Evolutionary conservation across 2,329 filamentous ascomycete species (phyloP).

Genomic region (Hirsutella minnesotensis): DNA sequence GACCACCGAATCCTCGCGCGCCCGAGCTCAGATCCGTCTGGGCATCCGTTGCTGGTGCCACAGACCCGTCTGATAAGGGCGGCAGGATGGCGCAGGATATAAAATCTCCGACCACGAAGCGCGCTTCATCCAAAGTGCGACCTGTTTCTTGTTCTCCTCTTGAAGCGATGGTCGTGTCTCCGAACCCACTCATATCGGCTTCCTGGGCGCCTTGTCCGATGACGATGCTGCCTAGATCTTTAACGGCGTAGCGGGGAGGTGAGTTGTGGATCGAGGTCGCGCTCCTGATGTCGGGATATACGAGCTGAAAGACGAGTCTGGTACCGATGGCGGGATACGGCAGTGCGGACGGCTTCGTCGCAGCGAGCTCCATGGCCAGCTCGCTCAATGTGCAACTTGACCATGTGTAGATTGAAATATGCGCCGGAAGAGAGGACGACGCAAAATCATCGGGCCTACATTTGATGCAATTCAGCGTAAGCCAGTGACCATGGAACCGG

Average conservation of each 20-base stretch:
- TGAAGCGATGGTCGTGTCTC: conserved; percentile 18
- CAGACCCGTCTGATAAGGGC: conserved; percentile 60
- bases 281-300: conserved; percentile 62
- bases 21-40: conserved; percentile 12
- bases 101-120: conserved; percentile 84
- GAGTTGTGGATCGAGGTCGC: conserved; percentile 13
- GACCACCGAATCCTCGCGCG: conserved; percentile 12
- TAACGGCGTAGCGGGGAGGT: conserved; percentile 53
- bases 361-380: conserved; percentile 64
- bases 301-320: conserved; percentile 73
- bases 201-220: conserved; percentile 48
- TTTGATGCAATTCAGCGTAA: not conserved
- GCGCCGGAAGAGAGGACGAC: conserved; percentile 44
- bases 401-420: conserved; percentile 80
- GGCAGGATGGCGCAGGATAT: conserved; percentile 73
- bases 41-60: conserved; percentile 46
- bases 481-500: not conserved
- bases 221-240: conserved; percentile 74
- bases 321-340: conserved; percentile 69
- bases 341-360: conserved; percentile 52
- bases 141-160: conserved; percentile 44
- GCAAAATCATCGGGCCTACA: conserved; percentile 61
- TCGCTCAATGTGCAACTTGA: conserved; percentile 69
- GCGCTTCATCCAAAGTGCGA: conserved; percentile 64
- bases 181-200: conserved; percentile 26